A percentile compares a stretch with the other conserved stretches of the same genome.
phyloP scores from a whole-genome alignment of 768 basidiomycete species.

The Coprinopsis strossmayeri region DNA sequence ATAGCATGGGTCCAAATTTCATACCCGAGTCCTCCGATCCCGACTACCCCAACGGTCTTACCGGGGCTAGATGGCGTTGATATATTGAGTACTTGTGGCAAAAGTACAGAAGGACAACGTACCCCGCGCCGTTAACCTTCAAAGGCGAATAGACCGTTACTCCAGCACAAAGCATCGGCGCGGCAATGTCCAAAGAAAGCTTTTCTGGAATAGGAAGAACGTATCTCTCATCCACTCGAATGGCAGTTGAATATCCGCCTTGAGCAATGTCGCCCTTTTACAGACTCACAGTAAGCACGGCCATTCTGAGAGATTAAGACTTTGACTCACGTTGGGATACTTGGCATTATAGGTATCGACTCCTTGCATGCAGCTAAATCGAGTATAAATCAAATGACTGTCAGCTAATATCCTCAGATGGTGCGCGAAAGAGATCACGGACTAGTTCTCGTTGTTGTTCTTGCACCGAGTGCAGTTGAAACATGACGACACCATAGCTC shows the following conservation, averaged over 20 bases:
- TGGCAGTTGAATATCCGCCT: conserved; percentile 43
- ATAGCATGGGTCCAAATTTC: conserved; percentile 1
- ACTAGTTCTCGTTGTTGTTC: conserved; percentile 48
- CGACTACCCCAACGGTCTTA: conserved; percentile 59
- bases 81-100: neutral
- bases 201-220: conserved; percentile 53
- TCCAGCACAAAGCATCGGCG: conserved; percentile 61
- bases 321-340: conserved; percentile 32
- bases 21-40: conserved; percentile 61
- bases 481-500: conserved; percentile 43
- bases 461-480: conserved; percentile 42
- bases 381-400: neutral
- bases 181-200: conserved; percentile 45
- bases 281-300: neutral
- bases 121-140: conserved; percentile 39
- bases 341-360: conserved; percentile 36
- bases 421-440: conserved; percentile 3
- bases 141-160: conserved; percentile 61
- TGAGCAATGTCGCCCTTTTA: conserved; percentile 27
- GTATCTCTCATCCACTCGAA: conserved; percentile 44
- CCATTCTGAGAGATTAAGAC: neutral
- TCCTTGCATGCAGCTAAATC: conserved; percentile 31
- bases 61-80: conserved; percentile 46
- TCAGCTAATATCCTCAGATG: neutral
- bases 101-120: neutral